Base-by-base conservation (phyloP, 1,284 basidiomycete genomes). In the Fomitopsis schrenkii region DNA sequence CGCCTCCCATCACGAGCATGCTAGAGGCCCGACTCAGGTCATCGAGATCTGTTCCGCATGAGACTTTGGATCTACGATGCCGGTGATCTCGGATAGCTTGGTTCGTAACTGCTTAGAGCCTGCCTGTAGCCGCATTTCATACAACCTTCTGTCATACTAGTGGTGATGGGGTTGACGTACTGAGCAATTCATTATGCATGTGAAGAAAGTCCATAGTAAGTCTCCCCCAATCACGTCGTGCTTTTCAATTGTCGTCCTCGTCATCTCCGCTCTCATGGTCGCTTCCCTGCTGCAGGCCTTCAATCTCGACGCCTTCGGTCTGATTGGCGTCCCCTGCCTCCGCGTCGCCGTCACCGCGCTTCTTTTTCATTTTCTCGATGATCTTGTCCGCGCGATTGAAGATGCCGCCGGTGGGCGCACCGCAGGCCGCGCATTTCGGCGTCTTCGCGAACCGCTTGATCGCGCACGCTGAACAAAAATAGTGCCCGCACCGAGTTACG, bases 401-500 rank as follows among this genome's bases (percentile, higher is more conserved):
- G 68, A 99, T 94, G 2, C 97, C 97, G 15, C 88, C 91, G 0
- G 97, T 99, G 3, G 95, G 87, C 14, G 93, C 86, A 57, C 94
- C 92, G 73, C 97, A 99, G 3, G 96, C 97, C 59, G 95, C 86
- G 70, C 97, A 99, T 76, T 97, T 99, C 2, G 94, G 94, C 44
- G 93, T 98, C 80, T 91, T 97, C 46, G 88, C 86, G 70, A 92
- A 99, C 44, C 97, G 86, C 75, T 93, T 92, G 75, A 98, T 94
- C 9, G 96, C 96, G 73, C 96, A 97, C 19, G 90, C 84, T 59
- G 93, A 93, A 77, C 96, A 98, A 74, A 96, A 99, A 77, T 98
- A 98, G 76, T 99, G 97, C 2, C 93, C 94, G 74, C 97, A 99
- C 58, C 93, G 89, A 19, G 97, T 99, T 58, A 95, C 93, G 65